Evolutionary conservation across 2,329 filamentous ascomycete genomes (phyloP).

Genomic region (Diaporthe ampelina): DNA sequence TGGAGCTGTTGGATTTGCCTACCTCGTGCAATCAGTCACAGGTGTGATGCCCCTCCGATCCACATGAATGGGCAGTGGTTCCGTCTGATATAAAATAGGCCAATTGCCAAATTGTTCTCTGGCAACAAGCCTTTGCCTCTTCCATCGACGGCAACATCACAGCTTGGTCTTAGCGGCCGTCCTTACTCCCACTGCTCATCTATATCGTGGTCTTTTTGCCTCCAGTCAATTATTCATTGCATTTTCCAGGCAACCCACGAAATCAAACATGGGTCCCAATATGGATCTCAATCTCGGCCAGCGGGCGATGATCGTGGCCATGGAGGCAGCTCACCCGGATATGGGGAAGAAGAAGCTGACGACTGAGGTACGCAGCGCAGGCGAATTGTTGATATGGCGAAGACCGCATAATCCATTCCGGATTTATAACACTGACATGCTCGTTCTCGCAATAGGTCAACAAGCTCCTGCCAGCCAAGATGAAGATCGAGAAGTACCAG

Average conservation of each 20-base stretch:
- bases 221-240: not conserved
- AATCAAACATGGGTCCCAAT: not conserved
- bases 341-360: constrained; percentile 15
- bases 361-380: not conserved
- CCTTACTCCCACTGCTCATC: not conserved
- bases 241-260: no score
- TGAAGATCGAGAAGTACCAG: not conserved
- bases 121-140: not conserved
- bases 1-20: not conserved
- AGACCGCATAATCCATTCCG: no score
- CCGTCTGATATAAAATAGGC: no score
- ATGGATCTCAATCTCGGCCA: not conserved
- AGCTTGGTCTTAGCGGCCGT: no score
- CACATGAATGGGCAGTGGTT: not conserved
- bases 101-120: not conserved
- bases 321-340: not conserved
- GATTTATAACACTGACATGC: not conserved
- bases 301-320: not conserved
- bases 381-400: no score
- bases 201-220: no score
- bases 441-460: not conserved
- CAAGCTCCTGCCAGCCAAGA: constrained; percentile 13
- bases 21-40: not conserved
- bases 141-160: not conserved
- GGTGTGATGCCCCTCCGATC: not conserved